These are phyloP conservation scores for Cordia subcordata DNA, from an alignment of 257 asterid genomes.

Conservation along the genomic window DNA sequence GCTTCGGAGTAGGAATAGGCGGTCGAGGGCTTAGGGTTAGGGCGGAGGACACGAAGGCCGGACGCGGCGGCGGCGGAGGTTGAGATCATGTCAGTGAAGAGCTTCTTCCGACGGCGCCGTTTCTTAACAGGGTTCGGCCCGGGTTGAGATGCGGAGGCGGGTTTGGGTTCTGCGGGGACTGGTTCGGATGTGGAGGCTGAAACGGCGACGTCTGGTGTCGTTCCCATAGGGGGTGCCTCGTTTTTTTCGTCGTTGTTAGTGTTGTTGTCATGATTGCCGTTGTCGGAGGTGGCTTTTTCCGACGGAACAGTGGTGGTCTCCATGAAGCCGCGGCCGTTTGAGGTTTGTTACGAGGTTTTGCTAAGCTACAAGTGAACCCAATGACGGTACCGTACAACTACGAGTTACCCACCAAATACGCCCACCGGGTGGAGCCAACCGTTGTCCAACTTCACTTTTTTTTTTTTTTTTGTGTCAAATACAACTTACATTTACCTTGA, in stretches of 20 bases:
- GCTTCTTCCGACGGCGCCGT: constrained; percentile 89
- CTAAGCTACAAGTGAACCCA: too few relatives aligned
- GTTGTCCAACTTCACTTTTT: too few relatives aligned
- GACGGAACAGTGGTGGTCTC: constrained; percentile 3
- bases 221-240: constrained; percentile 9
- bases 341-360: not conserved
- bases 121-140: constrained; percentile 48
- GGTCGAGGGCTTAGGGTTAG: constrained; percentile 61
- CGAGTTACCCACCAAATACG: too few relatives aligned
- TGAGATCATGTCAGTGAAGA: constrained; percentile 82
- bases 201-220: constrained; percentile 23
- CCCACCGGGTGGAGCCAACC: too few relatives aligned
- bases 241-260: not conserved
- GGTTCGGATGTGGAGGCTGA: constrained; percentile 27
- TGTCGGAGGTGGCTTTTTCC: not conserved
- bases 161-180: constrained; percentile 11
- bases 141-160: constrained; percentile 14
- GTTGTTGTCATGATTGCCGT: not conserved
- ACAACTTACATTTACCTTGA: too few relatives aligned
- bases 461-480: too few relatives aligned
- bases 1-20: constrained; percentile 29
- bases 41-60: constrained; percentile 78
- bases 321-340: not conserved
- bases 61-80: constrained; percentile 48
- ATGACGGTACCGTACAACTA: too few relatives aligned